Evolutionary conservation across 306 rosid genomes (phyloP), one percentile per base, ranked within the genome.

Genomic region (Arachis stenosperma): DNA sequence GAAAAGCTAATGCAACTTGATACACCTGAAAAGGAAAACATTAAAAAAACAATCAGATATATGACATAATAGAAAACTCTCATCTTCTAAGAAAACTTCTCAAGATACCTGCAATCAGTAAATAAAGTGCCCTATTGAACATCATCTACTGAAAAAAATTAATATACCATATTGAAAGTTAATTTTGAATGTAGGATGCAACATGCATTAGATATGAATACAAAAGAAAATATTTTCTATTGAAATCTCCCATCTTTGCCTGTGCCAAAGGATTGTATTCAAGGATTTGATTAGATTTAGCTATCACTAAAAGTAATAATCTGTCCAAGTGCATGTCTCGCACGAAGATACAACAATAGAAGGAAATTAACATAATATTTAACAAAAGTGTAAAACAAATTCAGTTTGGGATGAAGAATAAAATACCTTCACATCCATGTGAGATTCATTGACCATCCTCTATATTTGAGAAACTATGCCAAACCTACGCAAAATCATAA

Each of bases 151-250:
- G 1, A 54, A 43, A 47, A 13, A 36, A 62, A 22, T 22, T 22
- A 63, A 60, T 76, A 66, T 13, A 89, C 91, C 96, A 62, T 67
- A 81, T 65, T 50, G 79, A 61, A 84, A 73, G 85, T 86, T 59
- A 53, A 81, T 29, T 33, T 55, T 59, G 75, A 62, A 53, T 42
- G 82, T 71, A 39, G 76, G 61, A 61, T 36, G 53, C 70, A 81
- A 61, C 83, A 65, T 53, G 1, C 27, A 66, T 69, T 43, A 75
- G 60, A 65, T 67, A 72, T 59, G 78, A 76, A 74, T 68, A 77
- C 78, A 48, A 51, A 17, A 78, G 47, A 69, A 68, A 47, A 36
- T 56, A 78, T 81, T 40, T 61, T 77, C 81, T 74, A 75, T 59
- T 78, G 48, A 22, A 22, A 22, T 22, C 27, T 22, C 27, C 27